Base-by-base conservation (phyloP, 2,329 filamentous ascomycete species). In the Fusarium decemcellulare region DNA sequence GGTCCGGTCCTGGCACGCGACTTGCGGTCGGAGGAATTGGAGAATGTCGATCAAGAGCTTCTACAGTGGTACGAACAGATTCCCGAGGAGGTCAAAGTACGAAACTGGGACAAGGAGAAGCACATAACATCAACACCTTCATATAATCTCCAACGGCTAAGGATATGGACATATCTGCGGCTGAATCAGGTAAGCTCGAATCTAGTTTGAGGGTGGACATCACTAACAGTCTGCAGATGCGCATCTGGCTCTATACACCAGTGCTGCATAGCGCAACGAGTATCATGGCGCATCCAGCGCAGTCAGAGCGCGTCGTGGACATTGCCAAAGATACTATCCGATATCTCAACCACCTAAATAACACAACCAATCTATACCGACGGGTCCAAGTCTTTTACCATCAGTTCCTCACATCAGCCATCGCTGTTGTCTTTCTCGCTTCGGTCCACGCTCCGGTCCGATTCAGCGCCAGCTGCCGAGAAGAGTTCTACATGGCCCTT, bases 161-260 rank as follows among this genome's bases (percentile, higher is more conserved):
- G 93, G 64, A 91, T 98, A 48, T 90, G 96, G 78, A 91, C 96
- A 16, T 96, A 97, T 76, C 83, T 98, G 15, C 90, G 95, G 40
- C 89, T 94, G 43, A 98, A 97, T 74, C 94, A 97, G 77, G 84
- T 84, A 60, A 60, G 81, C 62, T 14, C 15, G 37, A 9, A 12
- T 12, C 5, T 9, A 18, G 11, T 7, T 23, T 8, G 7, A 36
- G 15, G 14, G 16, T 5, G 1, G 2, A 8, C 6, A 15, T 27
- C 10, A 36, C 67, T 71, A 12, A 76, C 44, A 56, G 18, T 12
- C 29, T 4, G 7, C 57, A 83, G 82, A 93, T 97, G 81, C 92
- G 95, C 6, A 96, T 95, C 61, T 90, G 94, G 77, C 92, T 98
- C 30, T 95, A 97, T 78, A 93, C 94, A 0, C 94, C 94, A 0